Base-by-base conservation (phyloP, 352 stramenopile genomes). In the Globisporangium nagaii region DNA sequence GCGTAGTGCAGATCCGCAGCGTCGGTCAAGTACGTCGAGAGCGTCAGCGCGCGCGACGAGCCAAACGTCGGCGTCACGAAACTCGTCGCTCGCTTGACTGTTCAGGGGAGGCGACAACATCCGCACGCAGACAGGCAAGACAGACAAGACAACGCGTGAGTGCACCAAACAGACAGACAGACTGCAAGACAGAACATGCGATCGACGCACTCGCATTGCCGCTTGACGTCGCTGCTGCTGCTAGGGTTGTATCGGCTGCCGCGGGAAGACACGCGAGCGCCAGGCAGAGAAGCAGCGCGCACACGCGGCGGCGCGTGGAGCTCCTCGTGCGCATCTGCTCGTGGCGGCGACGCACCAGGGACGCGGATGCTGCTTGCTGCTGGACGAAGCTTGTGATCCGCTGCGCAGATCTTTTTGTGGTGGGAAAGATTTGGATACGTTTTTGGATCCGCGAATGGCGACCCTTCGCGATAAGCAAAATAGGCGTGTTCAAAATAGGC, bases 21-120 rank as follows among this genome's bases (percentile, higher is more conserved):
- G 39, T 86, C 73, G 4, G 80, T 93, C 50, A 93, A 37, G 56
- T 75, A 86, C 15, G 79, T 90, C 40, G 80, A 85, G 20, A 93
- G 62, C 50, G 75, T 84, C 34, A 93, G 64, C 24, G 78, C 56
- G 24, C 72, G 50, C 6, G 69, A 49, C 0, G 75, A 75, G 2
- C 73, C 75, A 30, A 50, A 60, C 15, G 73, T 83, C 2, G 79
- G 68, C 9, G 62, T 50, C 35, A 86, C 74, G 34, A 90, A 90
- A 7, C 56, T 77, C 17, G 74, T 63, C 25, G 27, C 43, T 25
- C 31, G 30, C 27, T 35, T 50, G 27, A 50, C 43, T 50, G 27
- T 24, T 20, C 22, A 15, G n/a, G n/a, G n/a, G n/a, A n/a, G n/a
- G n/a, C n/a, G n/a, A n/a, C n/a, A n/a, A n/a, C n/a, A n/a, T n/a